These are phyloP conservation scores for Colletotrichum tamarilloi DNA, from an alignment of 2,329 filamentous ascomycete species.

Conservation along the genomic window DNA sequence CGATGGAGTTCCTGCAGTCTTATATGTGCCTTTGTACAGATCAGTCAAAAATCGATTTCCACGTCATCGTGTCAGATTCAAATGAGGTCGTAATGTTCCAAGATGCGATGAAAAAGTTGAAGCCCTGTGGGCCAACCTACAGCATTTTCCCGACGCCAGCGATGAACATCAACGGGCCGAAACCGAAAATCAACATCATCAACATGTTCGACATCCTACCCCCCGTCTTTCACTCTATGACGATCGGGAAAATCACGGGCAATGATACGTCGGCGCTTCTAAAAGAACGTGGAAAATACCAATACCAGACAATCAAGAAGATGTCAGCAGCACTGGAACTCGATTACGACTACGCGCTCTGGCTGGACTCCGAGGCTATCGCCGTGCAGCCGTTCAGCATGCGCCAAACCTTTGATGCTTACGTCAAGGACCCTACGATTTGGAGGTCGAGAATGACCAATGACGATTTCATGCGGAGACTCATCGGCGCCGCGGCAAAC, in stretches of 20 bases:
- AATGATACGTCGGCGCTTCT: constrained; percentile 18
- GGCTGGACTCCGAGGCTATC: constrained; percentile 28
- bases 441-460: constrained; percentile 12
- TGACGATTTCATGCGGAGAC: background rate
- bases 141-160: constrained; percentile 15
- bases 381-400: constrained; percentile 22
- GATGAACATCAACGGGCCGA: constrained; percentile 7
- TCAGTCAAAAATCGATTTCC: constrained; percentile 12
- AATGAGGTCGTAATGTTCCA: background rate
- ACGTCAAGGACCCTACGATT: constrained; percentile 12
- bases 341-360: constrained; percentile 24
- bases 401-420: constrained; percentile 4
- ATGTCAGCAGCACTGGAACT: background rate
- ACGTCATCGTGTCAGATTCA: constrained; percentile 15
- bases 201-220: constrained; percentile 26
- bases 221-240: background rate
- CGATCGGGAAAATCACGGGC: background rate
- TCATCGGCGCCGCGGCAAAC: background rate
- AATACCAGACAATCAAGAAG: constrained; percentile 30
- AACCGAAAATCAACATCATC: constrained; percentile 4
- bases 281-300: constrained; percentile 2
- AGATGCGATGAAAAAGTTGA: background rate
- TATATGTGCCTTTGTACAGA: constrained; percentile 27
- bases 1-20: constrained; percentile 20
- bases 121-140: constrained; percentile 4